Evolutionary conservation across 192 early-diverging fungal species (phyloP).

Genomic region (Linnemannia hyalina): DNA sequence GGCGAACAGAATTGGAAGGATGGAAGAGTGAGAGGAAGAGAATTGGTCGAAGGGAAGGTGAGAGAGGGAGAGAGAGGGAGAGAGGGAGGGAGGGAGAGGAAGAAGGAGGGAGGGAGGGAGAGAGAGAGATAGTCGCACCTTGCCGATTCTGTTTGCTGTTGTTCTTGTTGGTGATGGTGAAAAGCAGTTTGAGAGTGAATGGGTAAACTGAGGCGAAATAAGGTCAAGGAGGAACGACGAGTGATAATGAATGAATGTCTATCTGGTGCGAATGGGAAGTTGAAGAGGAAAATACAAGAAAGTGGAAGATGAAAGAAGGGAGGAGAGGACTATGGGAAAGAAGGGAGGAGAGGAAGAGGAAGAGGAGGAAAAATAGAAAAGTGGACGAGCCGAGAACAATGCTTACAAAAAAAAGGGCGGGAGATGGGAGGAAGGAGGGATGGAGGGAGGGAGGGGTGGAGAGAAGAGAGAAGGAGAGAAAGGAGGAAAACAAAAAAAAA

Average conservation of each 20-base stretch:
- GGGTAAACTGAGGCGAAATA: not conserved
- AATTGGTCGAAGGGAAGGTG: not conserved
- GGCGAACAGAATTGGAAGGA: not conserved
- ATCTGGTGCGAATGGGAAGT: slow-evolving; percentile 16
- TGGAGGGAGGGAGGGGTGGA: not conserved
- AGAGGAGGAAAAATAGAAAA: not conserved
- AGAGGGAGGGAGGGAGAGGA: too few relatives aligned
- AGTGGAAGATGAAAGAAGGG: not conserved
- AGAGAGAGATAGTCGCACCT: not conserved
- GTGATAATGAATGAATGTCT: slow-evolving; percentile 19
- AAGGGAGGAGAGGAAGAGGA: not conserved
- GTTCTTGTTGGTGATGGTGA: not conserved
- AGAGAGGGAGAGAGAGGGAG: too few relatives aligned
- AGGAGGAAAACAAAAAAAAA: not conserved
- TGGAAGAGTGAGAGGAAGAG: not conserved
- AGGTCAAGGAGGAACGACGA: not conserved
- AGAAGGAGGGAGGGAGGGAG: too few relatives aligned
- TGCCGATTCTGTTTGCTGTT: not conserved
- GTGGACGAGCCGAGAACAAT: not conserved
- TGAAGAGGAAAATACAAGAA: not conserved
- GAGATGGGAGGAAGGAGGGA: not conserved
- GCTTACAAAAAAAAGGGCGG: not conserved
- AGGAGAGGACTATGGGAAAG: too few relatives aligned
- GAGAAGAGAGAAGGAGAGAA: slow-evolving; percentile 4
- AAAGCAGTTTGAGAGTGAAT: not conserved